Percentiles rank a stretch among this genome's conserved stretches.
Conservation (phyloP, 139 green algal species). For the Chlorella ohadii region DNA sequence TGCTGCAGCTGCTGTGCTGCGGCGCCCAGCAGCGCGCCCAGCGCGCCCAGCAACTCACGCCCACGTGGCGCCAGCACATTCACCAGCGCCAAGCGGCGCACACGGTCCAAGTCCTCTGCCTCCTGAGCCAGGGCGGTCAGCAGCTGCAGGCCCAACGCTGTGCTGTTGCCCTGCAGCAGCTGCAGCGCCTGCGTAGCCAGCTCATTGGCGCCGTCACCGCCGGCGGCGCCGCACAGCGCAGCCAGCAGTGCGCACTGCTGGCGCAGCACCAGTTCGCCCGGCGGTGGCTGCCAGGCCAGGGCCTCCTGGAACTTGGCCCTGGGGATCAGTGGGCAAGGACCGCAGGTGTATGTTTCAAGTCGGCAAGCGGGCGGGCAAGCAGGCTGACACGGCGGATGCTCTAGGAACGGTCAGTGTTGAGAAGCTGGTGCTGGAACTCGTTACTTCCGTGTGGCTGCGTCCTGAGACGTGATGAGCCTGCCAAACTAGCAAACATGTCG, state of each 20-base stretch:
- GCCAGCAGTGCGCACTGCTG: conserved; percentile 40
- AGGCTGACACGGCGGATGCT: too few species aligned
- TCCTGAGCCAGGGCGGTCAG: conserved; percentile 55
- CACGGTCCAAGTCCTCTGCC: conserved; percentile 44
- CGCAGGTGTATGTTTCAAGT: background rate
- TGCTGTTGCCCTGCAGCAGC: conserved; percentile 10
- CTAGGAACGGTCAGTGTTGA: too few species aligned
- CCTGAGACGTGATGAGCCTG: too few species aligned
- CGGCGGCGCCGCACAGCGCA: conserved; percentile 1
- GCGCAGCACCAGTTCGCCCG: conserved; percentile 29
- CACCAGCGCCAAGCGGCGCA: conserved; percentile 26
- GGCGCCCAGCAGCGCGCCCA: conserved; percentile 24
- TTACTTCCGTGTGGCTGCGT: too few species aligned
- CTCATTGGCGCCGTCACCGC: conserved; percentile 9
- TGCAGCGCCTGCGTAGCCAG: conserved; percentile 23
- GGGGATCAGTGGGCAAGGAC: background rate
- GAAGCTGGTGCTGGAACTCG: too few species aligned
- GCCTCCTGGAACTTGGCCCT: conserved; percentile 35
- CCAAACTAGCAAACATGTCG: too few species aligned
- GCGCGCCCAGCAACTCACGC: conserved; percentile 17
- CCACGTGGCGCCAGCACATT: conserved; percentile 26
- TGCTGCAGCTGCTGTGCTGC: conserved; percentile 9
- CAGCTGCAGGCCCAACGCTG: conserved; percentile 38
- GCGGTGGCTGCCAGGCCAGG: conserved; percentile 12
- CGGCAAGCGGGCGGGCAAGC: background rate